These are phyloP conservation scores for Plasmodium malariae DNA, from an alignment of 169 alveolate species.

Conservation along the genomic window DNA sequence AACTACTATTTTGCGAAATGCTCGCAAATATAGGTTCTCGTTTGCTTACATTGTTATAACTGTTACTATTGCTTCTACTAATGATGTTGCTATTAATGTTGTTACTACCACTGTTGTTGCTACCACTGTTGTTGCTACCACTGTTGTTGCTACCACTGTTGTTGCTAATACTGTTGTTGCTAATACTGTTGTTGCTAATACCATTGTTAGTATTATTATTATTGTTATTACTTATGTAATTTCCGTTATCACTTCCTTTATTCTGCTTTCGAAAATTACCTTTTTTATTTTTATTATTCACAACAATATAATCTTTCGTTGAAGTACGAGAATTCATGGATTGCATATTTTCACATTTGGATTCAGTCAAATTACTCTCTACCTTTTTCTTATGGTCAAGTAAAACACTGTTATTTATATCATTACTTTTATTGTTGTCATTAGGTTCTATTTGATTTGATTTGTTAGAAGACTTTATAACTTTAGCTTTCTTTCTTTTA, in stretches of 20 bases:
- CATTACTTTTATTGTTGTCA: constrained; percentile 5
- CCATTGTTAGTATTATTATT: not conserved
- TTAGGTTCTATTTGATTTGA: constrained; percentile 7
- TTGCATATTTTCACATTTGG: constrained; percentile 7
- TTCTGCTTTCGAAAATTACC: not conserved
- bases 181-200: not conserved
- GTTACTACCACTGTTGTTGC: not conserved
- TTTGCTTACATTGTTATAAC: constrained; percentile 1
- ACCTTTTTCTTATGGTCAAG: constrained; percentile 18
- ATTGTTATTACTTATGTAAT: not conserved
- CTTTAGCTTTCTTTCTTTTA: constrained; percentile 23
- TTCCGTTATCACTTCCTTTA: constrained; percentile 5
- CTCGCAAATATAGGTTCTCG: not conserved
- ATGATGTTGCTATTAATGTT: not conserved
- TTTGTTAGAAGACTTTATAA: not conserved
- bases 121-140: not conserved
- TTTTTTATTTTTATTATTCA: constrained; percentile 8
- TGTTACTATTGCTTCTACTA: not conserved
- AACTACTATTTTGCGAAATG: constrained; percentile 2
- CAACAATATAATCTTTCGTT: constrained; percentile 1
- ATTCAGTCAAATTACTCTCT: not conserved
- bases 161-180: too few relatives aligned
- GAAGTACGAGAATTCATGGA: not conserved
- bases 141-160: not conserved
- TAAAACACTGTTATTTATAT: constrained; percentile 1